These are phyloP conservation scores for Xylariaceae sp. DNA, from an alignment of 2,329 filamentous ascomycete genomes.

Conservation along the genomic window DNA sequence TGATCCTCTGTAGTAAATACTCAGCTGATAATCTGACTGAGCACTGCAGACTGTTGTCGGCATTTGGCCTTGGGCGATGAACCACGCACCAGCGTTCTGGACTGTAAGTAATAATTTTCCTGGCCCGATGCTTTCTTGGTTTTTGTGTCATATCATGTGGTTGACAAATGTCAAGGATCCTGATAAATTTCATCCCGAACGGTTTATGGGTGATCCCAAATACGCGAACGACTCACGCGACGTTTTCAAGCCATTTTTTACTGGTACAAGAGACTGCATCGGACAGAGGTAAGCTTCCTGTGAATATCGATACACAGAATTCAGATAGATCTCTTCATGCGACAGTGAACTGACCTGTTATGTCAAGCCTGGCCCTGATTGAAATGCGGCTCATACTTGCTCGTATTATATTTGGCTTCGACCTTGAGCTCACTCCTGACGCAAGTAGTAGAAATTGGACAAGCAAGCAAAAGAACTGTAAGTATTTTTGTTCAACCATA, in stretches of 20 bases:
- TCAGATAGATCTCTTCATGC: background rate
- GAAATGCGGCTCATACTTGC: conserved; percentile 47
- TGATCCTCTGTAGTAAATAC: too few species aligned
- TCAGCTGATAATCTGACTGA: conserved; percentile 8
- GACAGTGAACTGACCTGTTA: conserved; percentile 2
- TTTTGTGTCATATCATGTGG: too few species aligned
- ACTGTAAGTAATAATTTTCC: too few species aligned
- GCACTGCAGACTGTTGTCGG: conserved; percentile 33
- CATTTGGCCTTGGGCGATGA: conserved; percentile 35
- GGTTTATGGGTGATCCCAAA: conserved; percentile 33
- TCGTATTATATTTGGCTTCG: conserved; percentile 43
- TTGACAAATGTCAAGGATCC: too few species aligned
- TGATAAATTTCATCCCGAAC: conserved; percentile 36
- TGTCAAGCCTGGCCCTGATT: conserved; percentile 38
- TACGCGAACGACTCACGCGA: conserved; percentile 28
- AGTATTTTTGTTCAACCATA: conserved; percentile 4
- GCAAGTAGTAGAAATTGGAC: conserved; percentile 2
- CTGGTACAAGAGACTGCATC: conserved; percentile 38
- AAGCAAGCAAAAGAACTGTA: conserved; percentile 4
- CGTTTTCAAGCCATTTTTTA: conserved; percentile 33
- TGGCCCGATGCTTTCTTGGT: too few species aligned
- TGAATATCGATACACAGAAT: background rate
- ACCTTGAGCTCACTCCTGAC: conserved; percentile 34
- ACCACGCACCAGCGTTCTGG: conserved; percentile 37
- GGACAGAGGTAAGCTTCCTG: conserved; percentile 37